Evolutionary conservation across 768 basidiomycete genomes (phyloP), one percentile per base, ranked within the genome.

Genomic region (Lentinula edodes): DNA sequence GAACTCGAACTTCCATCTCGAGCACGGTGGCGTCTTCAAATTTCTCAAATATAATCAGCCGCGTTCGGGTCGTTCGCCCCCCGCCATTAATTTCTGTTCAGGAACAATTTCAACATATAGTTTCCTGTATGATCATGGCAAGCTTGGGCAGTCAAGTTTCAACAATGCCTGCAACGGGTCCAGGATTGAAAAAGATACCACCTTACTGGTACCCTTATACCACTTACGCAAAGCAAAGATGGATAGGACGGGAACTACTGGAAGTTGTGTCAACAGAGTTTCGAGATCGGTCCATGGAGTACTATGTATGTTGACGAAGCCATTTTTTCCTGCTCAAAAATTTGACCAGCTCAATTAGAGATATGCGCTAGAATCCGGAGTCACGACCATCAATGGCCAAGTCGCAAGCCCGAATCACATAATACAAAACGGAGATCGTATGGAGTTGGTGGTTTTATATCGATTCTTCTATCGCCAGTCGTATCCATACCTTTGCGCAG

Each of bases 261-360:
- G 95, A 98, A 73, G 88, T 97, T 42, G 89, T 98, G 15, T 93
- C 91, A 0, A 95, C 94, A 0, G 95, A 98, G 72, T 98, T 96
- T 70, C 80, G 95, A 58, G 95, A 97, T 77, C 81, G 95, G 53
- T 92, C 89, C 13, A 88, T 95, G 81, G 95, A 98, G 67, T 98
- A 95, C 72, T 97, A 98, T 80, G 94, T 95, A 74, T 70, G 93
- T 83, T 28, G 42, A 46, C 23, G 60, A 36, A 39, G 52, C 56
- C 38, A n/a, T 8, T 45, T 53, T 53, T 53, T 42, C 41, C 16
- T 18, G 46, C 35, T 57, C 10, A n/a, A 16, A 9, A 12, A 55
- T 28, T 20, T 48, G 42, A 46, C 20, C 78, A 71, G 9, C 8
- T 48, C 15, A 28, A 32, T 18, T n/a, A 58, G 58, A 56, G 54